Evolutionary conservation across 768 basidiomycete species (phyloP), one percentile per base, ranked within the genome.

Genomic region (Cystobasidiopsis lactophilus): DNA sequence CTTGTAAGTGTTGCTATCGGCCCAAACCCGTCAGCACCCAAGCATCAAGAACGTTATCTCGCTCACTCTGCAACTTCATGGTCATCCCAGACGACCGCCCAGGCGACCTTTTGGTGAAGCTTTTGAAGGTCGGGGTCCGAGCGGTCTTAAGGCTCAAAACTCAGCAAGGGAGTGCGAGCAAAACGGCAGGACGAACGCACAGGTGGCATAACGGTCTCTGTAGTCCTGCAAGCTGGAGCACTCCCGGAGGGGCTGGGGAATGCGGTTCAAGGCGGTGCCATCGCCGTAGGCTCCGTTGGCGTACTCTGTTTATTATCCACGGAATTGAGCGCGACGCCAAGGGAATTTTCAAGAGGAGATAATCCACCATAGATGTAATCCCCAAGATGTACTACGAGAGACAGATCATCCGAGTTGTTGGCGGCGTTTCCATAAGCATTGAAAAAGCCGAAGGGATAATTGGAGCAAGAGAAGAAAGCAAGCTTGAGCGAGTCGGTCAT

Each of bases 381-480:
- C 5, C 76, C 76, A 19, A 77, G 68, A 57, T 77, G 76, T 45
- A 48, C 35, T 10, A 77, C 62, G 52, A 74, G 76, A 33, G 75
- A 64, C 54, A 77, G 74, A 1, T 74, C 69, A 13, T 68, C 67
- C 13, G 72, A 72, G 54, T 74, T 74, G 53, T 70, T 72, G 16
- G 74, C 72, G 5, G 74, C 75, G 47, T 71, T 69, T 3, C 73
- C 74, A 59, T 77, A 78, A 10, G 75, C 75, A 63, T 76, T 77
- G 67, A 77, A 78, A 65, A 70, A 75, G 1, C 75, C 75, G 73
- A 58, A 40, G 33, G 35, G 40, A 43, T 66, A 75, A 51, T 72
- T 73, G 3, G 75, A 74, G 60, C 75, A 77, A 5, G 74, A 75
- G 63, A 76, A 77, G 2, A 77, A 73, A 0, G 74, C 75, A n/a